Conservation (phyloP, 164 flowering plant species). For the Chimonanthus praecox region DNA sequence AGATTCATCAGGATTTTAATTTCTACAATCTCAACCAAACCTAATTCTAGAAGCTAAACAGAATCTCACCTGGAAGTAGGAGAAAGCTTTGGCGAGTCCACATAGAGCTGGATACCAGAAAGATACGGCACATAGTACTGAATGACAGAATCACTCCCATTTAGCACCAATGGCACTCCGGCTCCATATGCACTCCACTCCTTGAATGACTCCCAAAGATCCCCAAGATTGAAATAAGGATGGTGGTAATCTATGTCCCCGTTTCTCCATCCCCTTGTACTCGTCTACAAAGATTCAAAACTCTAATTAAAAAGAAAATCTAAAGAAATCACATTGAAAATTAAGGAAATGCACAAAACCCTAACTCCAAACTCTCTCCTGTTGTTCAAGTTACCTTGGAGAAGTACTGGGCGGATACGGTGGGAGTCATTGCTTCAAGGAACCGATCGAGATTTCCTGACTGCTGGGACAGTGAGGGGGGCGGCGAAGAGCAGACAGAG, state of each 20-base stretch:
- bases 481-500: constrained; percentile 12
- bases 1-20: background rate
- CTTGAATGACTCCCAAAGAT: constrained; percentile 62
- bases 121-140: constrained; percentile 73
- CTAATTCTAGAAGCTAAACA: background rate
- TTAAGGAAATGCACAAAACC: background rate
- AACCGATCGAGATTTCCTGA: constrained; percentile 53
- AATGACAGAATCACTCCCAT: constrained; percentile 39
- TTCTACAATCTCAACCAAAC: background rate
- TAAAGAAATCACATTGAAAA: background rate
- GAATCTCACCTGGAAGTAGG: background rate
- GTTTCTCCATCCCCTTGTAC: constrained; percentile 32
- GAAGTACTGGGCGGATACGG: constrained; percentile 39
- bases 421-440: constrained; percentile 46
- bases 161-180: constrained; percentile 59
- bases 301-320: background rate
- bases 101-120: constrained; percentile 67
- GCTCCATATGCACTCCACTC: constrained; percentile 82
- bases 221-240: constrained; percentile 46
- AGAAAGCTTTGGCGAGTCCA: constrained; percentile 32
- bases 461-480: constrained; percentile 1
- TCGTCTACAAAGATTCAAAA: constrained; percentile 23
- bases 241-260: constrained; percentile 21
- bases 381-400: constrained; percentile 35
- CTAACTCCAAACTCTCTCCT: background rate